Evolutionary conservation across 108 stramenopile genomes (phyloP).

Genomic region (Cylindrotheca fusiformis): DNA sequence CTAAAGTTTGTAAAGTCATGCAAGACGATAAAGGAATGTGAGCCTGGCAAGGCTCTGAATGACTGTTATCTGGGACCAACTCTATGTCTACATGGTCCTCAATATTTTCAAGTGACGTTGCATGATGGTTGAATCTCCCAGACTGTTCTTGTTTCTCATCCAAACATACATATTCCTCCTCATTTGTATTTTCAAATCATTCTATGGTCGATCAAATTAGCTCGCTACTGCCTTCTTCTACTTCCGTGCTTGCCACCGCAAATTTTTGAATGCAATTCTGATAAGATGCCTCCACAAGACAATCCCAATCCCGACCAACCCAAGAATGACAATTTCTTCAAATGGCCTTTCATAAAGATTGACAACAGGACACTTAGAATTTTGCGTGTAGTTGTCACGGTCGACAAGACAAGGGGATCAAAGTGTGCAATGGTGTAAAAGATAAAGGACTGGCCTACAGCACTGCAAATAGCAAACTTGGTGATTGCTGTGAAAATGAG

Average conservation of each 20-base stretch:
- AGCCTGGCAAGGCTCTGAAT: background rate
- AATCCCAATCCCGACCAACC: slow-evolving; percentile 90
- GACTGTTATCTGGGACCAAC: background rate
- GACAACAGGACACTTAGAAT: slow-evolving; percentile 95
- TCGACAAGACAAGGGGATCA: slow-evolving; percentile 93
- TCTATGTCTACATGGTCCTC: background rate
- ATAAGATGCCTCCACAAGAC: slow-evolving; percentile 83
- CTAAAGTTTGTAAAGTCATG: background rate
- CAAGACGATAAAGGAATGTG: background rate
- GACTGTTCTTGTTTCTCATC: no score
- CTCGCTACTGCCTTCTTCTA: no score
- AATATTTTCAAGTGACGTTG: background rate
- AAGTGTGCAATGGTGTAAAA: slow-evolving; percentile 98
- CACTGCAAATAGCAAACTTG: slow-evolving; percentile 91
- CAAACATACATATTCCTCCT: no score
- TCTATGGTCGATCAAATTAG: no score
- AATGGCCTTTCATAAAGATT: slow-evolving; percentile 91
- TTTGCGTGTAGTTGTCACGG: slow-evolving; percentile 99
- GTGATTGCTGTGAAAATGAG: slow-evolving; percentile 82
- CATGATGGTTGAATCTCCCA: no score
- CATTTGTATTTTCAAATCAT: no score
- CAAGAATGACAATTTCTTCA: slow-evolving; percentile 58
- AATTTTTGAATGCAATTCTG: slow-evolving; percentile 83
- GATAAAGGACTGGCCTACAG: slow-evolving; percentile 98
- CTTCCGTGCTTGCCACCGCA: no score